Conservation (phyloP, 257 asterid genomes). For the Solanum piurae region DNA sequence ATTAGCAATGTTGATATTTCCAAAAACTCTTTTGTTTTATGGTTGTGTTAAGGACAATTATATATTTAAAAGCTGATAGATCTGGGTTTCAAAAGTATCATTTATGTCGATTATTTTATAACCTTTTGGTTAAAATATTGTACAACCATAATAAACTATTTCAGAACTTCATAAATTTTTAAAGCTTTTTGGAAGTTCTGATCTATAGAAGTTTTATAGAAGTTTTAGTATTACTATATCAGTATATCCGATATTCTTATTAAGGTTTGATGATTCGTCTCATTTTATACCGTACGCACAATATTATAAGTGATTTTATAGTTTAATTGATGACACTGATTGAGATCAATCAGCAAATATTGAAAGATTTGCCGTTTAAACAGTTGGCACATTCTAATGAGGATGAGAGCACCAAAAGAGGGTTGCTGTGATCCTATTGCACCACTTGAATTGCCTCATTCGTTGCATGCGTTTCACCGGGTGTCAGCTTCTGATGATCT, state of each 20-base stretch:
- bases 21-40: neutral
- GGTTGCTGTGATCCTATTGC: constrained; percentile 75
- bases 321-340: neutral
- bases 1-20: neutral
- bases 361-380: constrained; percentile 3
- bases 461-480: constrained; percentile 65
- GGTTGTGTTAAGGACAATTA: neutral
- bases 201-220: neutral
- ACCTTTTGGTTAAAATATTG: neutral
- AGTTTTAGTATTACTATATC: neutral
- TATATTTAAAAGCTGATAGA: neutral
- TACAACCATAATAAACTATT: neutral
- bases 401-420: constrained; percentile 58
- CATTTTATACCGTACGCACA: neutral
- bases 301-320: neutral
- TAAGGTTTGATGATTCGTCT: neutral
- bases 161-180: neutral
- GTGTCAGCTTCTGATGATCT: constrained; percentile 52
- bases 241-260: neutral
- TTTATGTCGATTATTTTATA: neutral
- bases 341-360: neutral
- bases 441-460: constrained; percentile 81
- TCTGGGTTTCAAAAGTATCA: neutral
- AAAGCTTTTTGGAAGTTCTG: neutral
- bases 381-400: constrained; percentile 90